A percentile compares a stretch with the other conserved stretches of the same genome.
Conservation (phyloP, 2,329 filamentous ascomycete genomes). For the Pseudogymnoascus sp. region DNA sequence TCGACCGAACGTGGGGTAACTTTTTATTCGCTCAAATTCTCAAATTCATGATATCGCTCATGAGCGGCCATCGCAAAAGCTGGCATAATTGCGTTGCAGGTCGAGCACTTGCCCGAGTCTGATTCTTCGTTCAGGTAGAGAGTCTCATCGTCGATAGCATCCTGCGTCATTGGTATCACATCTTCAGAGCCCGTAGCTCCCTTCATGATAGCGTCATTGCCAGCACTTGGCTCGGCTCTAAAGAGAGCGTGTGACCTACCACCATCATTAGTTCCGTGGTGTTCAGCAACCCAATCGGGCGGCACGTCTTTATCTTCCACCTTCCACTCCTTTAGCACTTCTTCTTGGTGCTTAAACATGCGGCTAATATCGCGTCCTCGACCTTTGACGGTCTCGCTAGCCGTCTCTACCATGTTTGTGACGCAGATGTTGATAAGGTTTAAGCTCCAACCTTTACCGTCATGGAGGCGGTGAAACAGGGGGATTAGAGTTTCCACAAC, state of each 20-base stretch:
- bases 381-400: slow-evolving; percentile 35
- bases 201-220: slow-evolving; percentile 18
- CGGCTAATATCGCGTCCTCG: slow-evolving; percentile 68
- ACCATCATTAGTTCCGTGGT: background rate
- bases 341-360: slow-evolving; percentile 75
- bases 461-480: slow-evolving; percentile 68
- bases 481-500: slow-evolving; percentile 60
- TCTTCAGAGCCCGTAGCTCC: slow-evolving; percentile 23
- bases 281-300: slow-evolving; percentile 18
- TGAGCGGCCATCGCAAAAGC: slow-evolving; percentile 43
- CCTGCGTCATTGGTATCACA: slow-evolving; percentile 20
- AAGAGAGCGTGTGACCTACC: background rate
- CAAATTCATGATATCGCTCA: slow-evolving; percentile 35
- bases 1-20: background rate
- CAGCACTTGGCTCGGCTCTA: slow-evolving; percentile 24
- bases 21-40: slow-evolving; percentile 9
- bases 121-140: slow-evolving; percentile 21
- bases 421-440: slow-evolving; percentile 81
- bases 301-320: slow-evolving; percentile 39
- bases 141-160: slow-evolving; percentile 8
- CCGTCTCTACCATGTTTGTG: slow-evolving; percentile 66
- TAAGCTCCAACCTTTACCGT: slow-evolving; percentile 61
- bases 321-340: slow-evolving; percentile 59
- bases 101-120: slow-evolving; percentile 28
- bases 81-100: slow-evolving; percentile 40